Base-by-base conservation (phyloP, 2,329 filamentous ascomycete species). In the Diaporthe aspalathi region DNA sequence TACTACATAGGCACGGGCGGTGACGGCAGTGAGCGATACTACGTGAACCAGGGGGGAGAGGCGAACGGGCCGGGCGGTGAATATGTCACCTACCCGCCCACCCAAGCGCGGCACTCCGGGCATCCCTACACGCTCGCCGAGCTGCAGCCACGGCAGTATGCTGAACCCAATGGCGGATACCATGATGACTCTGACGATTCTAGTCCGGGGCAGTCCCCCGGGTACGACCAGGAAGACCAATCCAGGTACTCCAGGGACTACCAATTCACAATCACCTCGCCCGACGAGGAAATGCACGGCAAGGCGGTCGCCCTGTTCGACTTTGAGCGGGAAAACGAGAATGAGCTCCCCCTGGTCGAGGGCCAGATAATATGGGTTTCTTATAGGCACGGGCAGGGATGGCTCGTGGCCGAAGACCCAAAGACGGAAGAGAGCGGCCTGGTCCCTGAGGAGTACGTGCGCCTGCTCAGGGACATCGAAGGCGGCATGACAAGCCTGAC, bases 321-420 rank as follows among this genome's bases (percentile, higher is more conserved):
- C 79, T 99, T 99, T 82, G 91, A 91, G 76, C 90, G 95, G 40
- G 95, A 98, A 81, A 98, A 98, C 80, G 94, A 98, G 80, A 99
- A 98, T 79, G 96, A 99, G 81, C 84, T 99, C 70, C 94, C 94
- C 5, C 84, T 99, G 57, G 91, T 94, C 0, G 96, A 99, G 82
- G 96, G 96, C 7, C 96, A 99, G 79, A 94, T 98, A 70, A 97
- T 99, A 70, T 93, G 96, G 85, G 95, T 99, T 29, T 97, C 94
- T 20, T 99, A 98, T 81, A 89, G 96, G 53, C 95, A 98, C 79
- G 95, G 95, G 20, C 94, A 98, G 82, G 96, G 96, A 69, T 99
- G 96, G 96, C 87, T 99, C 66, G 96, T 99, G 29, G 96, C 96
- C 5, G 94, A 98, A 83, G 96, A 99, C 78, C 95, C 95, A 16